phyloP scores from a whole-genome alignment of 768 basidiomycete species.

The Flagelloscypha sp. region DNA sequence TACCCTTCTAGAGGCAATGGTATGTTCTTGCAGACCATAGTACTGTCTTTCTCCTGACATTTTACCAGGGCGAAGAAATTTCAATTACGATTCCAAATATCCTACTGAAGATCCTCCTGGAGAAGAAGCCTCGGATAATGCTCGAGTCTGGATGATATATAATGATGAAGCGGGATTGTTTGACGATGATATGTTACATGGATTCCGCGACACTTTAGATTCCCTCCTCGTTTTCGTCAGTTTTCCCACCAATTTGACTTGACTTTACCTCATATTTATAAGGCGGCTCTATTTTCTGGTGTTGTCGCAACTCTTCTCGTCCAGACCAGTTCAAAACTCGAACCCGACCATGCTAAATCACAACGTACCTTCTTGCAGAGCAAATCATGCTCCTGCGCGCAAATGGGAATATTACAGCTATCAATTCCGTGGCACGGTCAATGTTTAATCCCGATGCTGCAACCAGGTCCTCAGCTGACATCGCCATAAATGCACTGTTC shows the following conservation, averaged over 20 bases:
- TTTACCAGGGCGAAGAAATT: too few relatives aligned
- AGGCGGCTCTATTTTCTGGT: conserved; percentile 2
- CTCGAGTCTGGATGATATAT: conserved; percentile 7
- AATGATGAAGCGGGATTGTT: conserved; percentile 2
- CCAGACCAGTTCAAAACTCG: conserved; percentile 1
- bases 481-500: conserved; percentile 35
- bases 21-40: too few relatives aligned
- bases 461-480: conserved; percentile 19
- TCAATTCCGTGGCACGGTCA: background rate
- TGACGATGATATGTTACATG: conserved; percentile 4
- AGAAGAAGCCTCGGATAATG: conserved; percentile 7
- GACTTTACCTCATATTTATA: background rate
- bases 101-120: conserved; percentile 2
- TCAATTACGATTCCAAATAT: conserved; percentile 4
- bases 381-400: conserved; percentile 1
- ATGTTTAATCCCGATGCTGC: conserved; percentile 16
- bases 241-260: too few relatives aligned
- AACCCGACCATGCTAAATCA: conserved; percentile 12
- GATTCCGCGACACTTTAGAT: conserved; percentile 6
- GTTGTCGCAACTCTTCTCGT: conserved; percentile 1
- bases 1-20: too few relatives aligned
- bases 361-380: conserved; percentile 4
- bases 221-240: conserved; percentile 9
- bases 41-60: too few relatives aligned
- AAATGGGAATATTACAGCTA: conserved; percentile 3